Evolutionary conservation across 2,329 filamentous ascomycete species (phyloP).

Genomic region (Colletotrichum brevisporum): DNA sequence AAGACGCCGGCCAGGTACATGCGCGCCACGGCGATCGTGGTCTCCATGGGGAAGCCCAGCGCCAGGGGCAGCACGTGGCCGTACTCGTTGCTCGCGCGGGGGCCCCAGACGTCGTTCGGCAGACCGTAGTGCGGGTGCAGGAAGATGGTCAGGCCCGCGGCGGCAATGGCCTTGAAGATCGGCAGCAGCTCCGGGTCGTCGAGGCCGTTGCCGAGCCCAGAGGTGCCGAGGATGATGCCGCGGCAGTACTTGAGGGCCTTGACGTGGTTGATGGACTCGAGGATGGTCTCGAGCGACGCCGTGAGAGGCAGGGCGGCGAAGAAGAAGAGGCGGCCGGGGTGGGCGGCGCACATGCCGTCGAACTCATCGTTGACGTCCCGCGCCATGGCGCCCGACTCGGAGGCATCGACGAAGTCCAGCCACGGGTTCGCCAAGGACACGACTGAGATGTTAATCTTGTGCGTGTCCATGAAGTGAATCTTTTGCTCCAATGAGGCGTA

Average conservation of each 20-base stretch:
- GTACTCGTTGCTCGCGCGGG: slow-evolving; percentile 76
- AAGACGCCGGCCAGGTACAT: slow-evolving; percentile 93
- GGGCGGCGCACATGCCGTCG: slow-evolving; percentile 75
- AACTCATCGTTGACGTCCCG: slow-evolving; percentile 83
- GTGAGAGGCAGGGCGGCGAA: slow-evolving; percentile 87
- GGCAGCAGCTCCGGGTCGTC: slow-evolving; percentile 83
- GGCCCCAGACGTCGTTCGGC: slow-evolving; percentile 83
- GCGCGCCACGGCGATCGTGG: slow-evolving; percentile 88
- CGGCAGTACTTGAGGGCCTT: slow-evolving; percentile 76
- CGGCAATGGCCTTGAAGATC: slow-evolving; percentile 79
- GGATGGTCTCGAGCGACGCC: slow-evolving; percentile 72
- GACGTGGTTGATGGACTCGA: slow-evolving; percentile 76
- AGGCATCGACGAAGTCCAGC: slow-evolving; percentile 83
- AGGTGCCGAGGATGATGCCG: slow-evolving; percentile 91
- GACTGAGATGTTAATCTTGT: slow-evolving; percentile 85
- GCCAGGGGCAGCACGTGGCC: slow-evolving; percentile 90
- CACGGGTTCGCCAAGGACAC: slow-evolving; percentile 94
- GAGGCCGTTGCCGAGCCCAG: slow-evolving; percentile 82
- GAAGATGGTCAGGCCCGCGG: slow-evolving; percentile 78
- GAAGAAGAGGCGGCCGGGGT: slow-evolving; percentile 80
- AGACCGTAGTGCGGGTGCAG: slow-evolving; percentile 94
- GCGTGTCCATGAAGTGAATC: slow-evolving; percentile 88
- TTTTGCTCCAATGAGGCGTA: slow-evolving; percentile 87
- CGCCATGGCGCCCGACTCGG: slow-evolving; percentile 75
- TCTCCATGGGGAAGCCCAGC: slow-evolving; percentile 91